These are phyloP conservation scores for Cutaneotrichosporon daszewskae DNA, from an alignment of 1,284 basidiomycete genomes.

Conservation along the genomic window DNA sequence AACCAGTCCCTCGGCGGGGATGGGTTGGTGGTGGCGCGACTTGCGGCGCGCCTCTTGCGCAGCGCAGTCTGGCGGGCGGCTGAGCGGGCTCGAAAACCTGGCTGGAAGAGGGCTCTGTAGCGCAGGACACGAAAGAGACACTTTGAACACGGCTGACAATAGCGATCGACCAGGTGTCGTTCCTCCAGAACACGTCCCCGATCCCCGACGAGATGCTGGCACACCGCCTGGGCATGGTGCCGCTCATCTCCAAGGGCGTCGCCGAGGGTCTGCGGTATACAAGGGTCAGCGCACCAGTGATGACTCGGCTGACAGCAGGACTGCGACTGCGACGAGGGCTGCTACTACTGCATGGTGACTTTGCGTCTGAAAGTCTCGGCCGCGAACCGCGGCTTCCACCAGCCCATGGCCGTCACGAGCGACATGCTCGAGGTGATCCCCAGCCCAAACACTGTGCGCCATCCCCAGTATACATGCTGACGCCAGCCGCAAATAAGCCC, in stretches of 20 bases:
- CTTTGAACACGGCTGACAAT: not conserved
- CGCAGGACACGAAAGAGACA: no score
- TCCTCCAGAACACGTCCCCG: slow-evolving; percentile 85
- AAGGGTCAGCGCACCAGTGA: slow-evolving; percentile 23
- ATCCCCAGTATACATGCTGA: no score
- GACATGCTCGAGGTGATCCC: slow-evolving; percentile 44
- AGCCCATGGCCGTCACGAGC: slow-evolving; percentile 42
- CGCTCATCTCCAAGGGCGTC: slow-evolving; percentile 76
- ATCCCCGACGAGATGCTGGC: slow-evolving; percentile 97
- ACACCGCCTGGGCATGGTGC: slow-evolving; percentile 91
- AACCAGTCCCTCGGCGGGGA: no score
- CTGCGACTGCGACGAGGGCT: slow-evolving; percentile 49
- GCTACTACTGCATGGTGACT: slow-evolving; percentile 47
- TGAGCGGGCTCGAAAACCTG: no score
- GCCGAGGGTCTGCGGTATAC: slow-evolving; percentile 71
- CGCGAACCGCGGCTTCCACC: slow-evolving; percentile 16
- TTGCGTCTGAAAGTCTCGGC: slow-evolving; percentile 39
- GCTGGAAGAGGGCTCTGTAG: no score
- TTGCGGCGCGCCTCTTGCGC: no score
- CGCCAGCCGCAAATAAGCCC: slow-evolving; percentile 23
- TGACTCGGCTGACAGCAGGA: slow-evolving; percentile 26
- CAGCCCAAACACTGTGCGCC: slow-evolving; percentile 26
- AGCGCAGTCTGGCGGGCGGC: no score
- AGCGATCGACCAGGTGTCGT: slow-evolving; percentile 97
- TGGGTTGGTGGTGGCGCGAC: no score